Evolutionary conservation across 176 grass and related monocot species (phyloP).

Genomic region (Phoenix roebelenii): DNA sequence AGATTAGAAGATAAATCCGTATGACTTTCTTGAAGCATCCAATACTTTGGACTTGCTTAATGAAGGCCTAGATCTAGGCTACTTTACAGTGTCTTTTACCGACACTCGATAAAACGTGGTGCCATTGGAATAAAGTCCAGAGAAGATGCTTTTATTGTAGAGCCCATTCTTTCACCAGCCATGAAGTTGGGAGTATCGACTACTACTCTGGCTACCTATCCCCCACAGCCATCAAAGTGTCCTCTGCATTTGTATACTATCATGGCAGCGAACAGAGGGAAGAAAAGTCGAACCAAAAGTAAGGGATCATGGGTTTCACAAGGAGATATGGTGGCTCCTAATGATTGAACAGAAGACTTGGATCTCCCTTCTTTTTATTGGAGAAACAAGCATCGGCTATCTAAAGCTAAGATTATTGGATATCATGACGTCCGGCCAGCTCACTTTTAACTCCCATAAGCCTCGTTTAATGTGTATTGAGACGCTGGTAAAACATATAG

Average conservation of each 20-base stretch:
- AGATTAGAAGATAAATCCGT: no score
- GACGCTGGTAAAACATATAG: no score
- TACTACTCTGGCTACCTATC: not conserved
- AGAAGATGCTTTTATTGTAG: not conserved
- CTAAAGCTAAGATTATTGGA: no score
- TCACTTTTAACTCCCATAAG: no score
- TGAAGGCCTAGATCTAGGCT: constrained; percentile 1
- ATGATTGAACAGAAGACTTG: not conserved
- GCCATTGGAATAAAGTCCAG: not conserved
- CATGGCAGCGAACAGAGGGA: constrained; percentile 4
- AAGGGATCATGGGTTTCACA: constrained; percentile 3
- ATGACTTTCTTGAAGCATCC: no score
- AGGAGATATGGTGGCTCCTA: not conserved
- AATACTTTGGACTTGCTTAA: not conserved
- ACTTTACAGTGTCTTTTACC: constrained; percentile 4
- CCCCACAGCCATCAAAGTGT: constrained; percentile 10
- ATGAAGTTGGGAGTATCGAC: not conserved
- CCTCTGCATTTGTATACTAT: constrained; percentile 3
- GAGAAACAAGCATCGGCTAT: no score
- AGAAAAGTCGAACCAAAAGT: not conserved
- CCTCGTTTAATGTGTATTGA: no score
- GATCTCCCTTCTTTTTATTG: not conserved
- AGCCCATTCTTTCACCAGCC: not conserved
- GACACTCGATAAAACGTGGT: not conserved
- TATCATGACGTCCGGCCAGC: no score